Evolutionary conservation across 495 filamentous ascomycete species (phyloP), one percentile per base, ranked within the genome.

Genomic region (Barbatosphaeria neglecta): DNA sequence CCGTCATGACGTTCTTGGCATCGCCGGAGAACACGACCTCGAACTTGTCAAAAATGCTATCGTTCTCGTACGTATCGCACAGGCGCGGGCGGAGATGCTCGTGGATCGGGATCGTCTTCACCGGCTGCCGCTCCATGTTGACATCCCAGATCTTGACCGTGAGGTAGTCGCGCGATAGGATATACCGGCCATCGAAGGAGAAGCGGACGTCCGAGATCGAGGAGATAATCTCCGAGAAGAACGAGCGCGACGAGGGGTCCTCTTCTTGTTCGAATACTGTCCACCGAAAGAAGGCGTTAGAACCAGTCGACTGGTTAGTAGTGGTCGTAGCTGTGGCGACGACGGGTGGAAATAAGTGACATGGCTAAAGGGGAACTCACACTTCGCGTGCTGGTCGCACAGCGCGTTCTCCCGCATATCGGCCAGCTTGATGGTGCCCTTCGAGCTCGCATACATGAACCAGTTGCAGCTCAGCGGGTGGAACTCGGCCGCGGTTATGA

Each of bases 141-240:
- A 98, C 89, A 62, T 98, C 92, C 92, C 92, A 98, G 55, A 98
- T 97, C 74, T 98, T 98, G 57, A 98, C 92, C 1, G 92, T 98
- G 49, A 98, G 72, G 65, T 98, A 98, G 64, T 98, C 92, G 46
- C 92, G 83, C 6, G 92, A 98, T 27, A 98, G 81, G 50, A 98
- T 97, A 68, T 97, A 97, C 45, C 89, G 78, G 55, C 92, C 92
- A 59, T 98, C 92, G 51, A 87, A 78, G 18, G 92, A 96, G 66
- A 98, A 98, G 44, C 92, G 86, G 38, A 98, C 92, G 59, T 98
- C 92, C 13, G 92, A 98, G 52, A 98, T 98, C 43, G 92, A 98
- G 23, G 92, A 98, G 52, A 98, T 98, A 59, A 98, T 98, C 67
- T 98, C 92, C 43, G 92, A 97, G 61, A 98, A 98, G 78, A 98